Conservation (phyloP, 768 basidiomycete genomes). For the Tubosaeta brunneosetosa region DNA sequence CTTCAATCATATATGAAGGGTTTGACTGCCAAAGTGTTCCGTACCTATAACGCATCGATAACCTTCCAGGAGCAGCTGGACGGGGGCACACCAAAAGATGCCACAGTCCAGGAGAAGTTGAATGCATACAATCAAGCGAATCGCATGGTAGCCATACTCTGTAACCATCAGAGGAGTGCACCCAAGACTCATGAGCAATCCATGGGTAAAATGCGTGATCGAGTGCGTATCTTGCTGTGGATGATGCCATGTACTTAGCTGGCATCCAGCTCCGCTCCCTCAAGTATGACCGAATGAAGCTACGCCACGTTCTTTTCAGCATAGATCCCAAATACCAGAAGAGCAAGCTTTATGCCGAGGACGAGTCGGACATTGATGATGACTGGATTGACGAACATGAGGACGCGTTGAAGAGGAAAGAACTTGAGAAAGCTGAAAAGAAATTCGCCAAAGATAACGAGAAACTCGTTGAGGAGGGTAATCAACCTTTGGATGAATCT, state of each 20-base stretch:
- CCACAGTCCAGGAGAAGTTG: slow-evolving; percentile 89
- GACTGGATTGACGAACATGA: slow-evolving; percentile 85
- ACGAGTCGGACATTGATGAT: slow-evolving; percentile 93
- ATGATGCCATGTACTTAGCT: slow-evolving; percentile 4
- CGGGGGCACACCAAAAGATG: slow-evolving; percentile 59
- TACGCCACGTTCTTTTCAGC: slow-evolving; percentile 81
- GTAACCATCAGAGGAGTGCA: slow-evolving; percentile 96
- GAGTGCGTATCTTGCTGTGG: slow-evolving; percentile 46
- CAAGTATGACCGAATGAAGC: slow-evolving; percentile 97
- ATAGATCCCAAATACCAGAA: slow-evolving; percentile 80
- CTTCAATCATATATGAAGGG: slow-evolving; percentile 93
- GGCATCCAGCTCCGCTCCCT: slow-evolving; percentile 68
- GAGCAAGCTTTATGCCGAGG: slow-evolving; percentile 66
- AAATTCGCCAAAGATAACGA: slow-evolving; percentile 95
- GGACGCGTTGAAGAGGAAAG: slow-evolving; percentile 67
- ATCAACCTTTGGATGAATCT: slow-evolving; percentile 51
- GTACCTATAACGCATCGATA: slow-evolving; percentile 98
- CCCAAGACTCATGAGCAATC: slow-evolving; percentile 90
- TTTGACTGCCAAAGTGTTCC: slow-evolving; percentile 97
- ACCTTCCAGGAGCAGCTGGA: slow-evolving; percentile 93
- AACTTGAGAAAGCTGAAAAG: slow-evolving; percentile 87
- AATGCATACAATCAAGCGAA: slow-evolving; percentile 98
- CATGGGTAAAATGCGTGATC: slow-evolving; percentile 92
- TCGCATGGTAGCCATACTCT: slow-evolving; percentile 93
- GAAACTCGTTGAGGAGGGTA: slow-evolving; percentile 70